Evolutionary conservation across 148 eudicot species (phyloP), one percentile per base, ranked within the genome.

Genomic region (Amaranthus cruentus): DNA sequence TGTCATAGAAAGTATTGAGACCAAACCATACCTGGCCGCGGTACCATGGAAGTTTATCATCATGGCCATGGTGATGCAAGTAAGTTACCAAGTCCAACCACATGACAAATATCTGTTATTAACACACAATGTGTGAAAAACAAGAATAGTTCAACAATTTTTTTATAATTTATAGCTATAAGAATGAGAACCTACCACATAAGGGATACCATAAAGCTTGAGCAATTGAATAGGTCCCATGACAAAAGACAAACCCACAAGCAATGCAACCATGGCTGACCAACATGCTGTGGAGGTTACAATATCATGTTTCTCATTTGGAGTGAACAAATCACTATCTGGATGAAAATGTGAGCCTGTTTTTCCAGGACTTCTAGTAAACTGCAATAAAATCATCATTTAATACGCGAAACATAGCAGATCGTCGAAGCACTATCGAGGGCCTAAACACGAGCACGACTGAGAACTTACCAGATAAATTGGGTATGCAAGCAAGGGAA

Each of bases 21-120:
- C 0, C 5, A 50, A 7, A 44, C 53, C 57, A 68, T 82, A 90
- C 96, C 96, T 88, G 76, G 55, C 96, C 92, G 9, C 96, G 88
- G 80, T 90, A 90, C 96, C 96, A 90, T 71, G 96, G 96, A 55
- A 90, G 91, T 73, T 90, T 90, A 9, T 88, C 90, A 2, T 90
- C 91, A 66, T 88, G 90, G 9, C 96, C 96, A 76, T 90, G 96
- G 83, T 90, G 96, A 78, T 90, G 96, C 81, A 90, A 81, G 84
- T 90, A 90, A 71, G 96, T 90, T 55, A 90, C 96, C 73, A 90
- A 68, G 75, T 90, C 96, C 82, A 90, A 82, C 96, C 96, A 90
- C 91, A 86, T 85, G 7, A 90, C 90, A 76, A 88, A 88, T 9
- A 83, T 80, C 96, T 90, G 84, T 61, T 75, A 70, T 48, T 21